Evolutionary conservation across 768 basidiomycete genomes (phyloP).

Genomic region (Mycena haematopus): DNA sequence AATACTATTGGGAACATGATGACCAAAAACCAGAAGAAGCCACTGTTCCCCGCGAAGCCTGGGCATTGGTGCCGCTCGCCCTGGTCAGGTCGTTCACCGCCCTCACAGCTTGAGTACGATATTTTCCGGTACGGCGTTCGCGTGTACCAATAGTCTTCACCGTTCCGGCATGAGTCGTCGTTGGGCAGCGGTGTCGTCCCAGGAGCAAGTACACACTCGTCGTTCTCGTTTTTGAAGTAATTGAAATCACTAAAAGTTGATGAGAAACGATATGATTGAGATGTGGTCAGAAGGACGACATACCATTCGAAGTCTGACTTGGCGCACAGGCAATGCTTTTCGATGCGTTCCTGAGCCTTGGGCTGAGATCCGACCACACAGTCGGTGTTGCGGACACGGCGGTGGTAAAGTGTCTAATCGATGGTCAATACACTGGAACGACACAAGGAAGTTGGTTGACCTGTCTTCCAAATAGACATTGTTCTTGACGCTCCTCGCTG

Average conservation of each 20-base stretch:
- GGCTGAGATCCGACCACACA: slow-evolving; percentile 82
- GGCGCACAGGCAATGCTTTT: slow-evolving; percentile 77
- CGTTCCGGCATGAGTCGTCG: slow-evolving; percentile 67
- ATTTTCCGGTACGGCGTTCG: slow-evolving; percentile 92
- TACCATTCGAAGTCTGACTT: slow-evolving; percentile 93
- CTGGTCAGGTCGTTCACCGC: slow-evolving; percentile 78
- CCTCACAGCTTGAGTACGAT: slow-evolving; percentile 86
- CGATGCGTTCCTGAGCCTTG: slow-evolving; percentile 58
- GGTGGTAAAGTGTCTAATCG: slow-evolving; percentile 85
- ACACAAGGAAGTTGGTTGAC: slow-evolving; percentile 45
- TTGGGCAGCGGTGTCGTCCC: slow-evolving; percentile 67
- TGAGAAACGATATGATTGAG: slow-evolving; percentile 5
- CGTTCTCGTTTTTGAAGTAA: slow-evolving; percentile 68
- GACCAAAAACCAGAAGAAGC: slow-evolving; percentile 86
- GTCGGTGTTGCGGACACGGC: slow-evolving; percentile 77
- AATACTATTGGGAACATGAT: slow-evolving; percentile 78
- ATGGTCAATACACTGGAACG: slow-evolving; percentile 10
- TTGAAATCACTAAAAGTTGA: slow-evolving; percentile 84
- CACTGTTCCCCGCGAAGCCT: slow-evolving; percentile 73
- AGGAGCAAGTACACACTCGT: slow-evolving; percentile 78
- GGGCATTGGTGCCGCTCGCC: slow-evolving; percentile 82
- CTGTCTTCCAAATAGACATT: slow-evolving; percentile 92
- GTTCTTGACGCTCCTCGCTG: slow-evolving; percentile 84
- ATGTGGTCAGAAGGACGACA: slow-evolving; percentile 32
- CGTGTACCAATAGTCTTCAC: slow-evolving; percentile 90